Percentiles rank a stretch among this genome's conserved stretches.
Evolutionary conservation across 2,329 filamentous ascomycete genomes (phyloP).

Genomic region (Thielaviopsis punctulata): DNA sequence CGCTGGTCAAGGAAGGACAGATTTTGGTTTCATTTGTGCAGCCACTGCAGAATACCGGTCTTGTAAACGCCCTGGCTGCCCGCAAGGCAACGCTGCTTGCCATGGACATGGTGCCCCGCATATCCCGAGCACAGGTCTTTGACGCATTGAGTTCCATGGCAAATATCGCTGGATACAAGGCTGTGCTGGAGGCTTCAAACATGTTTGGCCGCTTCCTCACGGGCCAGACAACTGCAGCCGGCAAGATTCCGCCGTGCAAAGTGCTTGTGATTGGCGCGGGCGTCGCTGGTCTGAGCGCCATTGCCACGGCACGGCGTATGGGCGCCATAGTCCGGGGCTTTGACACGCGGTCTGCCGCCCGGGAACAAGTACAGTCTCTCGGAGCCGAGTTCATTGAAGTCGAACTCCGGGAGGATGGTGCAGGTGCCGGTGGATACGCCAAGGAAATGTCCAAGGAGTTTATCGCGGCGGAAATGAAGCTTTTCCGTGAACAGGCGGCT

Average conservation of each 20-base stretch:
- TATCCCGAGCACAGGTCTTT: conserved; percentile 75
- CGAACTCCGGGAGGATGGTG: conserved; percentile 66
- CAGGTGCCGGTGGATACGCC: conserved; percentile 71
- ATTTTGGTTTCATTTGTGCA: conserved; percentile 74
- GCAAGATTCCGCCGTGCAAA: conserved; percentile 80
- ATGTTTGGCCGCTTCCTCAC: conserved; percentile 78
- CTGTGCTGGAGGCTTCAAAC: conserved; percentile 76
- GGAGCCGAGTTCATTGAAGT: conserved; percentile 85
- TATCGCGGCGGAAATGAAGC: conserved; percentile 80
- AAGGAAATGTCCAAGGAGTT: conserved; percentile 94
- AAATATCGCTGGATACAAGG: conserved; percentile 87
- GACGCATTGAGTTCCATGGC: conserved; percentile 86
- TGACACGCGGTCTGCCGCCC: conserved; percentile 72
- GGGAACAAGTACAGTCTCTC: conserved; percentile 78
- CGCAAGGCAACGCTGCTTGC: conserved; percentile 63
- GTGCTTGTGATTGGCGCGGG: conserved; percentile 81
- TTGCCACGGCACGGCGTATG: conserved; percentile 69
- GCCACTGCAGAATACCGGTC: conserved; percentile 58
- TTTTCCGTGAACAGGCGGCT: conserved; percentile 72
- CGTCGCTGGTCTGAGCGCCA: conserved; percentile 75
- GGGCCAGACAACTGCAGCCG: conserved; percentile 77
- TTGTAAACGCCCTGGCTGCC: conserved; percentile 56
- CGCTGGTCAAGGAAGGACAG: conserved; percentile 47
- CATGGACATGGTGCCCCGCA: conserved; percentile 86
- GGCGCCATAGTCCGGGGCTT: conserved; percentile 83